Evolutionary conservation across 176 grass and related monocot species (phyloP).

Genomic region (Cenchrus fungigraminus): DNA sequence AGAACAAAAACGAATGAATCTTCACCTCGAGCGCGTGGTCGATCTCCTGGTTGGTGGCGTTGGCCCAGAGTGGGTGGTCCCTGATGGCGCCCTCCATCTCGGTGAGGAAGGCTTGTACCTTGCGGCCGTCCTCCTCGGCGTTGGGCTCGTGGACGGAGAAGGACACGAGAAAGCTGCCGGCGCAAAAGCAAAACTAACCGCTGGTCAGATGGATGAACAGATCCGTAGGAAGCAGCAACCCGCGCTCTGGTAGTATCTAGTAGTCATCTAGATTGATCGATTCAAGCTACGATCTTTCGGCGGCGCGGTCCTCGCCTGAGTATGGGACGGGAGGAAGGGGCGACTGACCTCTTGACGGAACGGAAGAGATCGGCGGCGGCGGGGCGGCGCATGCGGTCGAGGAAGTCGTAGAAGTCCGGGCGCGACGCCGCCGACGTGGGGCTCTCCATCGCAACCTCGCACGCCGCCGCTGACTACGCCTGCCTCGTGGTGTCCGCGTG

Average conservation of each 20-base stretch:
- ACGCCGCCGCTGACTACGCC: background rate
- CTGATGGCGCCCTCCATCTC: constrained; percentile 71
- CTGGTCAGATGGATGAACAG: background rate
- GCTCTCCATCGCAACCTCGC: constrained; percentile 47
- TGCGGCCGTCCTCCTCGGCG: constrained; percentile 62
- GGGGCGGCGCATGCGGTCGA: constrained; percentile 85
- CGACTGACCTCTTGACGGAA: constrained; percentile 69
- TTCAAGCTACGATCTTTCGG: background rate
- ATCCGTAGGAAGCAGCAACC: background rate
- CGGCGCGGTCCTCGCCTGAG: background rate
- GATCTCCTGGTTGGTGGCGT: constrained; percentile 72
- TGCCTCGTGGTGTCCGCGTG: background rate
- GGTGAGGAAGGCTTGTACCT: constrained; percentile 70
- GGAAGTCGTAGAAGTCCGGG: constrained; percentile 85
- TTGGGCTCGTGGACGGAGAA: constrained; percentile 58
- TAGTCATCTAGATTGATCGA: background rate
- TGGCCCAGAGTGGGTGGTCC: constrained; percentile 74
- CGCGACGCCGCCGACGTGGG: constrained; percentile 51
- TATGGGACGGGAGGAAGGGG: background rate
- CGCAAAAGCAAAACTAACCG: background rate
- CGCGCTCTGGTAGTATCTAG: background rate
- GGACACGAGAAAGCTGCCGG: constrained; percentile 78
- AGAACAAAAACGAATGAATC: background rate
- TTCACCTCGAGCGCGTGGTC: constrained; percentile 88
- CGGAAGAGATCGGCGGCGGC: constrained; percentile 75